A percentile compares a stretch with the other conserved stretches of the same genome.
These are phyloP conservation scores for Talaromyces atroroseus DNA, from an alignment of 2,329 filamentous ascomycete genomes.

Conservation along the genomic window DNA sequence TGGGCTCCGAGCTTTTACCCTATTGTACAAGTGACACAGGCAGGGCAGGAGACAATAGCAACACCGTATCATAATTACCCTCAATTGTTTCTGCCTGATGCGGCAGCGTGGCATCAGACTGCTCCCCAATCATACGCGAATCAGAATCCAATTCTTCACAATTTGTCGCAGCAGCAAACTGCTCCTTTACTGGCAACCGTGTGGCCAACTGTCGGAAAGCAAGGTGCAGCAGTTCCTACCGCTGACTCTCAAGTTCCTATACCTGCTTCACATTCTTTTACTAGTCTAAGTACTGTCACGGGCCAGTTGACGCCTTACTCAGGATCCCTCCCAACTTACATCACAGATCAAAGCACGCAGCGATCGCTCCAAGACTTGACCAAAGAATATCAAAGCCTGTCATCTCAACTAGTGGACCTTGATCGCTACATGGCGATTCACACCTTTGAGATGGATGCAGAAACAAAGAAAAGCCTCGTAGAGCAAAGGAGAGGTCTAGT, in stretches of 20 bases:
- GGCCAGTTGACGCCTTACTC: constrained; percentile 11
- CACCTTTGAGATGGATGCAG: constrained; percentile 31
- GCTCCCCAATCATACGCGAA: constrained; percentile 15
- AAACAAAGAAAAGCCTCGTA: constrained; percentile 29
- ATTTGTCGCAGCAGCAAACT: constrained; percentile 15
- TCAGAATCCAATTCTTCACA: constrained; percentile 11
- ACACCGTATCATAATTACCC: constrained; percentile 12
- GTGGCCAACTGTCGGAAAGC: constrained; percentile 8
- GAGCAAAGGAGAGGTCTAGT: constrained; percentile 34
- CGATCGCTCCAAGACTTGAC: constrained; percentile 26
- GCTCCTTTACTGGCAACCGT: constrained; percentile 1
- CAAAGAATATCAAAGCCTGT: constrained; percentile 26
- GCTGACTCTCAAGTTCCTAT: neutral
- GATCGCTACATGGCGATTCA: constrained; percentile 37
- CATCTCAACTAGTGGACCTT: constrained; percentile 29
- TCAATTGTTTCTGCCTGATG: constrained; percentile 14
- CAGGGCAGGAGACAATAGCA: constrained; percentile 15
- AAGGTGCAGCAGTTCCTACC: neutral
- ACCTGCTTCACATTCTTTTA: constrained; percentile 11
- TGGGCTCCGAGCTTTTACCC: constrained; percentile 1
- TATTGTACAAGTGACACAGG: constrained; percentile 12
- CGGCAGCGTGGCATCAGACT: constrained; percentile 16
- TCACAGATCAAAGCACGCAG: constrained; percentile 16
- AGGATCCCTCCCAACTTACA: constrained; percentile 5
- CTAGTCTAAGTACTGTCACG: neutral